These are phyloP conservation scores for Moesziomyces antarcticus DNA, from an alignment of 1,284 basidiomycete genomes.

Conservation along the genomic window DNA sequence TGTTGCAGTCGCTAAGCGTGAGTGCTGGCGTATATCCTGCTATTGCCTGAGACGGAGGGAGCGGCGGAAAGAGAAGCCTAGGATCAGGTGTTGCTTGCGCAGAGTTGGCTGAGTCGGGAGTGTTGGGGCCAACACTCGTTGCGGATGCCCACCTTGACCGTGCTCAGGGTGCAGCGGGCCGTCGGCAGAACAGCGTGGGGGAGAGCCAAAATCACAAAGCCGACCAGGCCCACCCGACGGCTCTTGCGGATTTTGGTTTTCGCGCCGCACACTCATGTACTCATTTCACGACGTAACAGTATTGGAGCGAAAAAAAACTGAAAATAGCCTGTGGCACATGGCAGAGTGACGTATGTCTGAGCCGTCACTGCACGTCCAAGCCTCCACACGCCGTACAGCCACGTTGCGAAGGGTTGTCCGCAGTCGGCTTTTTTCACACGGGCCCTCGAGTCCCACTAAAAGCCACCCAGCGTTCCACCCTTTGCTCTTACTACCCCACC, in stretches of 20 bases:
- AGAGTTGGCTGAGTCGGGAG: background rate
- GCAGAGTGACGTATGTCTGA: background rate
- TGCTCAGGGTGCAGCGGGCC: background rate
- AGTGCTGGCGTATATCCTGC: background rate
- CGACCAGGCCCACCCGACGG: background rate
- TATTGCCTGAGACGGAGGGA: conserved; percentile 2
- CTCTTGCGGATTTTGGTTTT: background rate
- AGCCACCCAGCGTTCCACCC: background rate
- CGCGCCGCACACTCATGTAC: background rate
- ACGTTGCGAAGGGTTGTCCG: background rate
- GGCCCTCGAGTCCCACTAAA: background rate
- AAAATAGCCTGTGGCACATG: too few species aligned
- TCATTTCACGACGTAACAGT: too few species aligned
- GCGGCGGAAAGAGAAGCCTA: background rate
- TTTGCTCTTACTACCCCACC: background rate
- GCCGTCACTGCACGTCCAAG: background rate
- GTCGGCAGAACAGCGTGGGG: conserved; percentile 13
- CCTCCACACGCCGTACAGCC: background rate
- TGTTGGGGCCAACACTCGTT: conserved; percentile 1
- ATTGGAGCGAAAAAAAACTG: too few species aligned
- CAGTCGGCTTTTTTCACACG: background rate
- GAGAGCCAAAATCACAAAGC: background rate
- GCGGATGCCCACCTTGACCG: background rate
- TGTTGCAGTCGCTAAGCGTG: background rate
- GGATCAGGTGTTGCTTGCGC: background rate